Percentiles rank a stretch among this genome's conserved stretches.
Evolutionary conservation across 345 rosid genomes (phyloP).

Genomic region (Excoecaria agallocha): DNA sequence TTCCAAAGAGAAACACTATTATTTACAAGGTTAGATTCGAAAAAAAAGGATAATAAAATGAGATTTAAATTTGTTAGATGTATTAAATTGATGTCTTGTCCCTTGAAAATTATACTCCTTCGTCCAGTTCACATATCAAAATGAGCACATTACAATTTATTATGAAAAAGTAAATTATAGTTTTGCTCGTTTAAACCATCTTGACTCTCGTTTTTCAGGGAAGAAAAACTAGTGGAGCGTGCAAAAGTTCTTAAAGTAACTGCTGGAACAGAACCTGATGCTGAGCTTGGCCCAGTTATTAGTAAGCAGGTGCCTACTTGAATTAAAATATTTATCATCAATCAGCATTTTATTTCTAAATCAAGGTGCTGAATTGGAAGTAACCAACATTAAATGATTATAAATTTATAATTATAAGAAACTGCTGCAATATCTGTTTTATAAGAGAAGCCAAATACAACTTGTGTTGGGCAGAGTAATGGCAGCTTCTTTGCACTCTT

Average conservation of each 20-base stretch:
- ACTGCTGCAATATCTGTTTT: background rate
- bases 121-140: background rate
- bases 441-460: constrained; percentile 5
- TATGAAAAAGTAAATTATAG: too few species aligned
- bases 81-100: background rate
- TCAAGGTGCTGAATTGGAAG: background rate
- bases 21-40: background rate
- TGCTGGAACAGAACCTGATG: constrained; percentile 52
- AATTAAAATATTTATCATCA: background rate
- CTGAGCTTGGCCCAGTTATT: constrained; percentile 65
- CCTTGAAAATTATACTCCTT: background rate
- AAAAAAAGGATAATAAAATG: background rate
- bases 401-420: background rate
- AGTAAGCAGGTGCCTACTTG: constrained; percentile 50
- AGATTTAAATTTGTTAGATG: background rate
- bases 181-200: background rate
- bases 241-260: constrained; percentile 50
- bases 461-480: background rate
- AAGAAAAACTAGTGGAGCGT: constrained; percentile 48
- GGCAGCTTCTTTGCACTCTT: background rate
- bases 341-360: background rate
- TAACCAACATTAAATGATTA: background rate
- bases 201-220: constrained; percentile 41
- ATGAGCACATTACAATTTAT: background rate
- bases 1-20: background rate